These are phyloP conservation scores for Nicotiana tabacum DNA, from an alignment of 257 asterid species.

Conservation along the genomic window DNA sequence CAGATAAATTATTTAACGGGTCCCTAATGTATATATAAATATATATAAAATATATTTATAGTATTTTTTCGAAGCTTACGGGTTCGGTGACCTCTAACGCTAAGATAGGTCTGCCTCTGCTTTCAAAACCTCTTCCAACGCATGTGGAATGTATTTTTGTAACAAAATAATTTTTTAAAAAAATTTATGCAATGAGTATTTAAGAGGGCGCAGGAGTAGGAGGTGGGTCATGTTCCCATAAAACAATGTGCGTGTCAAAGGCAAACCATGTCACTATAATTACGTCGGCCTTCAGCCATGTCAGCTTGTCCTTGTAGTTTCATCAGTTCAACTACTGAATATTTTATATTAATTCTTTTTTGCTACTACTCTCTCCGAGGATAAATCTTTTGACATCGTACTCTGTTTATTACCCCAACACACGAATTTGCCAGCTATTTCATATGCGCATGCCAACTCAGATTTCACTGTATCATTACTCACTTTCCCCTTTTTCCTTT, in stretches of 20 bases:
- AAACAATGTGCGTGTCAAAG: not conserved
- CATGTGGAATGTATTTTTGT: no score
- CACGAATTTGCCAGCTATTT: not conserved
- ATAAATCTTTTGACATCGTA: not conserved
- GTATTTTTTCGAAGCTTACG: no score
- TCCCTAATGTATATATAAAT: no score
- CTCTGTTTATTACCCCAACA: not conserved
- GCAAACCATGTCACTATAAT: not conserved
- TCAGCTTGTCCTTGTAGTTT: not conserved
- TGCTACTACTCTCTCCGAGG: not conserved
- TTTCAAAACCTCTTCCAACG: no score
- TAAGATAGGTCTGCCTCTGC: no score
- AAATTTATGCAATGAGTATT: no score
- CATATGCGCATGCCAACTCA: not conserved
- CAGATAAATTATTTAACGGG: no score
- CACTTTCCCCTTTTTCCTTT: not conserved
- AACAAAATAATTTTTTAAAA: no score
- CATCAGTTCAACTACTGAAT: not conserved
- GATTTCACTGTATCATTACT: not conserved
- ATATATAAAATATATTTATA: no score
- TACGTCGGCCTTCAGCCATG: not conserved
- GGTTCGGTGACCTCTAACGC: no score
- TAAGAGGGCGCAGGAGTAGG: not conserved
- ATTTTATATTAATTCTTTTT: no score
- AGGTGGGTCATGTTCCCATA: not conserved